Conservation (phyloP, 2,329 filamentous ascomycete genomes). For the Aureobasidium mangrovei region DNA sequence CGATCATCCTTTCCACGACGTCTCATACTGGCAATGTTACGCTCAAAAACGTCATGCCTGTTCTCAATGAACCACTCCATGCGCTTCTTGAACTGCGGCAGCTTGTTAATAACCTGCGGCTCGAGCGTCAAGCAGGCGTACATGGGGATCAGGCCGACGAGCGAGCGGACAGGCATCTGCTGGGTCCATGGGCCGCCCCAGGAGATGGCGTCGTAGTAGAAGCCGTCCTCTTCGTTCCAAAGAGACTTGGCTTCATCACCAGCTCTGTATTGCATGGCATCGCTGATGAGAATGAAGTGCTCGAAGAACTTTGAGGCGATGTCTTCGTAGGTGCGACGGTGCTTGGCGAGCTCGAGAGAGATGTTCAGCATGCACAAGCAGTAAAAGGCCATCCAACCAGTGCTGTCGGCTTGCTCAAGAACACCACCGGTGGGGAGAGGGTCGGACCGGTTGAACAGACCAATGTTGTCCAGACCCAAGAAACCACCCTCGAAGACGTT, state of each 20-base stretch:
- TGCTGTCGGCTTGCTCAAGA: conserved; percentile 93
- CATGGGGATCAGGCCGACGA: conserved; percentile 87
- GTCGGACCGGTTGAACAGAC: conserved; percentile 93
- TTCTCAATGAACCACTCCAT: conserved; percentile 92
- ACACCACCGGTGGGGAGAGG: conserved; percentile 87
- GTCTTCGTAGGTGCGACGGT: conserved; percentile 90
- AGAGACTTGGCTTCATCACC: conserved; percentile 68
- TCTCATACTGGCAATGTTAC: conserved; percentile 89
- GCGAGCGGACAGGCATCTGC: conserved; percentile 81
- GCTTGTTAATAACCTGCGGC: conserved; percentile 83
- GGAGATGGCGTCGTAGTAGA: conserved; percentile 97
- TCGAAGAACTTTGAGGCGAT: conserved; percentile 98
- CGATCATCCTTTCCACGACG: conserved; percentile 85
- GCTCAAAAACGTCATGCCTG: conserved; percentile 73
- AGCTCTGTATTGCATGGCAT: conserved; percentile 75
- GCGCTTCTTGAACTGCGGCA: conserved; percentile 87
- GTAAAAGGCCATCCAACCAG: conserved; percentile 98
- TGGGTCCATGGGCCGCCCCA: conserved; percentile 92
- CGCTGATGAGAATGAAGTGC: conserved; percentile 95
- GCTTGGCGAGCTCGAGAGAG: conserved; percentile 86
- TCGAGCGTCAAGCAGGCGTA: conserved; percentile 89
- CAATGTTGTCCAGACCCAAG: conserved; percentile 92
- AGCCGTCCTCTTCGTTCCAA: conserved; percentile 94
- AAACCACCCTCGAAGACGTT: conserved; percentile 97
- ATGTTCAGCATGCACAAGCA: conserved; percentile 96